Evolutionary conservation across 2,329 filamentous ascomycete species (phyloP).

Genomic region (Colletotrichum ledebouriae): DNA sequence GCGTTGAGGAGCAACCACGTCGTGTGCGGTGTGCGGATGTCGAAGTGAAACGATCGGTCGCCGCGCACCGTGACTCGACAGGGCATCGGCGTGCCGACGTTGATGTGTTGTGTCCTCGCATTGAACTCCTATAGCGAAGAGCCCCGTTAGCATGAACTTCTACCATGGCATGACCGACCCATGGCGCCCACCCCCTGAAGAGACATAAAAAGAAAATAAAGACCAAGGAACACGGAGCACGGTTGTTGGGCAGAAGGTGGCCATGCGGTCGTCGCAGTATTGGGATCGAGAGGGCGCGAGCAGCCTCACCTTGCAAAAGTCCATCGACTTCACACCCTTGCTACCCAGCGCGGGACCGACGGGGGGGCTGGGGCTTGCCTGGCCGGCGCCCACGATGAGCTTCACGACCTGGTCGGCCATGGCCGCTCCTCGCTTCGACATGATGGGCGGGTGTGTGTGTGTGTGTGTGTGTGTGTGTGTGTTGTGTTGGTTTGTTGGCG

Average conservation of each 20-base stretch:
- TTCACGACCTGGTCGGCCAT: constrained; percentile 85
- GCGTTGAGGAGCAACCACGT: constrained; percentile 90
- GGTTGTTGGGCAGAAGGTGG: constrained; percentile 33
- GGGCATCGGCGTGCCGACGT: constrained; percentile 86
- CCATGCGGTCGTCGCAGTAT: constrained; percentile 31
- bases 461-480: too few relatives aligned
- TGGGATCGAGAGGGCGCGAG: constrained; percentile 9
- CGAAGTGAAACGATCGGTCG: constrained; percentile 93
- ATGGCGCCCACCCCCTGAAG: background rate
- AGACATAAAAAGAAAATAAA: constrained; percentile 3
- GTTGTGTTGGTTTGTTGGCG: constrained; percentile 38
- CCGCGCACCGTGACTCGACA: constrained; percentile 92
- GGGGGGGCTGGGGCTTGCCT: constrained; percentile 93
- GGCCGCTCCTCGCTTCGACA: constrained; percentile 65
- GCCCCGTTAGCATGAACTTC: constrained; percentile 40
- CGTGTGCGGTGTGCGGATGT: constrained; percentile 93
- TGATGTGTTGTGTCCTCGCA: constrained; percentile 88
- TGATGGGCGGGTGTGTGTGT: constrained; percentile 48
- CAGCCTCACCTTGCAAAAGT: constrained; percentile 91
- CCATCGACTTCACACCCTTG: constrained; percentile 99
- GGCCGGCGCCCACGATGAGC: constrained; percentile 95
- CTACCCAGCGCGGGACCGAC: constrained; percentile 96
- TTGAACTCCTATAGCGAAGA: constrained; percentile 85
- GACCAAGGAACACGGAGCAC: background rate
- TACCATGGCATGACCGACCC: constrained; percentile 31